Base-by-base conservation (phyloP, 441 rosid genomes). In the Geranium incanum region DNA sequence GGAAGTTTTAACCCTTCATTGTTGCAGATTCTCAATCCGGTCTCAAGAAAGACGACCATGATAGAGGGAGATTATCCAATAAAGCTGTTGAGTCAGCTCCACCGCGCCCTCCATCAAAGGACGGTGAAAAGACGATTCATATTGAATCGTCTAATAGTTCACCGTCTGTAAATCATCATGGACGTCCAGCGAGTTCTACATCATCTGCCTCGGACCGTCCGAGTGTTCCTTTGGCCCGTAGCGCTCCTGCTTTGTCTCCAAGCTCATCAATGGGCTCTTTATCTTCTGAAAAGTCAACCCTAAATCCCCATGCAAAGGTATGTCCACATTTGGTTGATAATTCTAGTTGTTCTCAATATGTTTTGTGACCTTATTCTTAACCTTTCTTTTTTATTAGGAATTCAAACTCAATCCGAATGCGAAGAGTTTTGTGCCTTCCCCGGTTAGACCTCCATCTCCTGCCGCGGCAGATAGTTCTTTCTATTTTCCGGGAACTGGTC, bases 371-470 rank as follows among this genome's bases (percentile, higher is more conserved):
- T 43, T 12, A 43, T 13, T 50, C 43, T 21, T 11, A 3, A 55
- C 60, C 48, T 13, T 7, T 36, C 69, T n/a, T n/a, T 69, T 75
- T 19, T 73, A 6, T 69, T 90, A 95, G 99, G 99, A 92, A 85
- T 95, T 92, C 79, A 95, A 81, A 78, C 87, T 89, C 57, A 95
- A 92, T 82, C 99, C 98, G 60, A 85, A 95, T 50, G 99, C 98
- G 6, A 88, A 91, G 90, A 91, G 96, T 76, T 92, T 88, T 79
- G 79, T 77, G 62, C 98, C 97, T 67, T 79, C 84, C 11, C 80
- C 87, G 76, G 81, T 79, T 38, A 81, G 91, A 80, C 97, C 92
- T 72, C 83, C 78, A 38, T 80, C 97, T 71, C 96, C 92, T 11
- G 73, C 92, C 13, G 73, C 82, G 5, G 18, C 92, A 45, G 96